phyloP scores from a whole-genome alignment of 768 basidiomycete species.

The Tricholoma sp. region DNA sequence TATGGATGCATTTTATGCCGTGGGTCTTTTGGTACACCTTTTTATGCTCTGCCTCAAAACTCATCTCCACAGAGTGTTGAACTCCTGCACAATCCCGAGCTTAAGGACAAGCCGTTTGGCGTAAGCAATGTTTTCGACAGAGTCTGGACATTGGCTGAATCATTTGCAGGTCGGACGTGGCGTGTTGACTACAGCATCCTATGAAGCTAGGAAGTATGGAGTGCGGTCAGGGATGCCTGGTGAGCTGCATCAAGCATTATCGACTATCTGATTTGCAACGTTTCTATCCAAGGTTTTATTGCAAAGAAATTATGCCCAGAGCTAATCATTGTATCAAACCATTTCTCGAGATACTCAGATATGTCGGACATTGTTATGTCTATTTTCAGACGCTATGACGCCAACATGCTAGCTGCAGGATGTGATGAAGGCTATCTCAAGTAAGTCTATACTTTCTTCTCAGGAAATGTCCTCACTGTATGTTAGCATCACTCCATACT shows the following conservation, averaged over 20 bases:
- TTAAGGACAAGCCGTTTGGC: conserved; percentile 70
- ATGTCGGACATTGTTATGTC: conserved; percentile 74
- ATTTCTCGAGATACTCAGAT: conserved; percentile 60
- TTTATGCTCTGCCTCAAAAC: not conserved
- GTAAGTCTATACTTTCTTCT: conserved; percentile 35
- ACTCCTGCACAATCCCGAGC: conserved; percentile 55
- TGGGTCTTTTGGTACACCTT: conserved; percentile 15
- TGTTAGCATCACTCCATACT: conserved; percentile 78
- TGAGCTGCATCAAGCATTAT: conserved; percentile 23
- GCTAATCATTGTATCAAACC: conserved; percentile 61
- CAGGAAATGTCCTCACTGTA: conserved; percentile 1
- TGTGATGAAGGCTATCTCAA: conserved; percentile 93
- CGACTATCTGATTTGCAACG: not conserved
- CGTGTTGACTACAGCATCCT: conserved; percentile 85
- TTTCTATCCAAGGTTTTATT: conserved; percentile 62
- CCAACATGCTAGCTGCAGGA: conserved; percentile 68
- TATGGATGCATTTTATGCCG: conserved; percentile 90
- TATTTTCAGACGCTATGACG: conserved; percentile 64
- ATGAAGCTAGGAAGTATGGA: conserved; percentile 87
- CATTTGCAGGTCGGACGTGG: conserved; percentile 66
- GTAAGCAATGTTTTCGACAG: conserved; percentile 31
- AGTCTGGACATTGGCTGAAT: conserved; percentile 10
- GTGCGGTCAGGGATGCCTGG: conserved; percentile 96
- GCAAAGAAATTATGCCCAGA: conserved; percentile 93
- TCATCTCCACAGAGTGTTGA: conserved; percentile 52